Evolutionary conservation across 2,329 filamentous ascomycete species (phyloP).

Genomic region (Didymella exigua): DNA sequence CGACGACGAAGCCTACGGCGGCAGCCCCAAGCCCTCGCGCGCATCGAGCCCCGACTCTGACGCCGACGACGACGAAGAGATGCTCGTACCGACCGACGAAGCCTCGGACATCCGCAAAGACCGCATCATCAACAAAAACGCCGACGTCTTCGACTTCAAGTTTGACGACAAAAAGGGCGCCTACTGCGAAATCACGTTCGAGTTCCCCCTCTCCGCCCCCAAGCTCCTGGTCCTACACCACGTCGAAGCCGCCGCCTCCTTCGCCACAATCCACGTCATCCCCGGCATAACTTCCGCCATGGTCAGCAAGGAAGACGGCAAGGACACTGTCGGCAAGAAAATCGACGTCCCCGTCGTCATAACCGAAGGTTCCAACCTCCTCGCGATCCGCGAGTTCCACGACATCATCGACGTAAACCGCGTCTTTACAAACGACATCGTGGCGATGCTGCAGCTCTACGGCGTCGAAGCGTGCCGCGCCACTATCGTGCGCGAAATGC

Average conservation of each 20-base stretch:
- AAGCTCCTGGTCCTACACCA: constrained; percentile 94
- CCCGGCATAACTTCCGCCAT: constrained; percentile 75
- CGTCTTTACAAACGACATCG: constrained; percentile 91
- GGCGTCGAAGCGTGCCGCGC: constrained; percentile 91
- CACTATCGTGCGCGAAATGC: constrained; percentile 85
- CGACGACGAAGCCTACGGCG: constrained; percentile 60
- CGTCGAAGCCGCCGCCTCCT: constrained; percentile 78
- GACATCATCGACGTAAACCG: constrained; percentile 84
- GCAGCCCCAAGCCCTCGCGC: constrained; percentile 50
- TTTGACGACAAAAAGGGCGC: constrained; percentile 77
- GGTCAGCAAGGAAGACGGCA: constrained; percentile 60
- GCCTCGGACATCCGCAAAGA: constrained; percentile 39
- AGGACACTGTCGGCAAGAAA: constrained; percentile 58
- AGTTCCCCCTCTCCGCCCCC: constrained; percentile 77
- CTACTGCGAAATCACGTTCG: constrained; percentile 81
- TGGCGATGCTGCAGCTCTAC: constrained; percentile 80
- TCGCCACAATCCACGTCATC: constrained; percentile 86
- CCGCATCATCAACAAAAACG: constrained; percentile 53
- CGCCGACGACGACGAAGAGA: constrained; percentile 29
- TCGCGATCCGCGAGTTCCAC: constrained; percentile 86
- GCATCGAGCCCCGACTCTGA: constrained; percentile 40
- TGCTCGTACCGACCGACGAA: constrained; percentile 36
- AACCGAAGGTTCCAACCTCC: constrained; percentile 84
- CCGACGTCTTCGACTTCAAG: constrained; percentile 75
- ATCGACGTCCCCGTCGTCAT: constrained; percentile 61